Conservation (phyloP, 2,329 filamentous ascomycete genomes). For the Lojkania enalia region DNA sequence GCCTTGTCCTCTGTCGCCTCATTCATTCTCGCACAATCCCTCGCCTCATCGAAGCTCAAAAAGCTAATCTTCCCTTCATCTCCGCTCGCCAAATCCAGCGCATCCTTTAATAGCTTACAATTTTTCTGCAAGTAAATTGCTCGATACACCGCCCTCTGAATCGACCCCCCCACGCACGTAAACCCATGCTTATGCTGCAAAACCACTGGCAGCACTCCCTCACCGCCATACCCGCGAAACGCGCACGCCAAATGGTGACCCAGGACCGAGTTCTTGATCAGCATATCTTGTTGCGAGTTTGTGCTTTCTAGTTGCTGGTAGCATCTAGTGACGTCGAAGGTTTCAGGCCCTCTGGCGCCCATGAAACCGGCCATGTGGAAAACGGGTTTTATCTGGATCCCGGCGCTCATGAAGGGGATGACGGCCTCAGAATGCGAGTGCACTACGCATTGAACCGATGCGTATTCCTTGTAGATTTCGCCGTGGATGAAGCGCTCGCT, state of each 20-base stretch:
- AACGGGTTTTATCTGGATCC: constrained; percentile 33
- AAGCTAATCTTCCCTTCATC: constrained; percentile 29
- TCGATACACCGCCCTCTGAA: constrained; percentile 49
- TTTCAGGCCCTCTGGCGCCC: constrained; percentile 20
- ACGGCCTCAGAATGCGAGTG: constrained; percentile 48
- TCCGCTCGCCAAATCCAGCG: constrained; percentile 33
- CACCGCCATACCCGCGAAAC: constrained; percentile 3
- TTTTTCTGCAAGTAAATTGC: constrained; percentile 46
- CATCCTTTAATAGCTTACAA: constrained; percentile 40
- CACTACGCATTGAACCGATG: constrained; percentile 45
- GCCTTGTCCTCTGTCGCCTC: constrained; percentile 40
- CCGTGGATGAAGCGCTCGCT: constrained; percentile 51
- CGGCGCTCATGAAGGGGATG: constrained; percentile 44
- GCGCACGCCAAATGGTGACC: constrained; percentile 27
- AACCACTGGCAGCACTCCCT: constrained; percentile 23
- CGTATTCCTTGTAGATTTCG: constrained; percentile 44
- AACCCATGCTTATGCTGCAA: constrained; percentile 52
- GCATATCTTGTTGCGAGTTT: constrained; percentile 23
- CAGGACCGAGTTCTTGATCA: constrained; percentile 27
- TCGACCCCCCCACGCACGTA: constrained; percentile 40
- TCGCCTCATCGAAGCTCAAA: constrained; percentile 41
- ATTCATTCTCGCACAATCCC: constrained; percentile 41
- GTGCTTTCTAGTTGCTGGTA: constrained; percentile 20
- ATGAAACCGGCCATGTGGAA: constrained; percentile 50
- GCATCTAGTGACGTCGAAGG: constrained; percentile 28